A percentile compares a stretch with the other conserved stretches of the same genome.
Evolutionary conservation across 768 basidiomycete genomes (phyloP).

Genomic region (Pisolithus sp.): DNA sequence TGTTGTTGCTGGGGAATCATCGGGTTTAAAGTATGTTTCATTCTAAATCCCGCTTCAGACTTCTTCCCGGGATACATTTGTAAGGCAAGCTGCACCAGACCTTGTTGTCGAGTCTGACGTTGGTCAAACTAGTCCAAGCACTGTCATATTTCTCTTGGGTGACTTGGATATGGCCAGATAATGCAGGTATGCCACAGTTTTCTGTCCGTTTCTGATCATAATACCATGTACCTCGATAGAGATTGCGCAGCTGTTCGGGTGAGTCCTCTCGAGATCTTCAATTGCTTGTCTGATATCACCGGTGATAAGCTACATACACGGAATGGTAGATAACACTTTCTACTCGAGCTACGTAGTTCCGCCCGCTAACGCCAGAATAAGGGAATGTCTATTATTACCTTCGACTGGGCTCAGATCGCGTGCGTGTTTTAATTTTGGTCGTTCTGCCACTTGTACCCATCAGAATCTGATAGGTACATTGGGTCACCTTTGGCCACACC

Average conservation of each 20-base stretch:
- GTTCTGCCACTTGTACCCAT: neutral
- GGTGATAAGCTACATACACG: slow-evolving; percentile 30
- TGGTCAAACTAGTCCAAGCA: slow-evolving; percentile 34
- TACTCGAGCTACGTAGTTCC: neutral
- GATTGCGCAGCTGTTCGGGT: slow-evolving; percentile 45
- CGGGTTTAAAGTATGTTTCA: neutral
- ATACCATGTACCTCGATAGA: slow-evolving; percentile 21
- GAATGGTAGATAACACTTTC: slow-evolving; percentile 31
- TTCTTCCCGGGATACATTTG: slow-evolving; percentile 43
- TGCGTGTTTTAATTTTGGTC: slow-evolving; percentile 17
- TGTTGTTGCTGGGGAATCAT: slow-evolving; percentile 9
- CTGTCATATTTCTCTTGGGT: slow-evolving; percentile 57
- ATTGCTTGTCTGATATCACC: neutral
- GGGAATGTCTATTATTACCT: slow-evolving; percentile 70
- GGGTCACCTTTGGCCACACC: slow-evolving; percentile 63
- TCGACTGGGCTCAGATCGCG: slow-evolving; percentile 73
- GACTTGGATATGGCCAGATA: slow-evolving; percentile 45
- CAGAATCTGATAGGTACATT: slow-evolving; percentile 15
- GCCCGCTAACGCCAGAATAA: neutral
- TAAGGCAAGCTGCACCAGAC: slow-evolving; percentile 13
- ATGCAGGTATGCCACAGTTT: slow-evolving; percentile 34
- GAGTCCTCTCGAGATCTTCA: slow-evolving; percentile 5
- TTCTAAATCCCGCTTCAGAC: slow-evolving; percentile 16
- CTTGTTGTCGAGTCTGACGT: slow-evolving; percentile 6
- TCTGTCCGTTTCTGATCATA: slow-evolving; percentile 15